Conservation (phyloP, 169 alveolate genomes). For the Sarcocystis neurona region DNA sequence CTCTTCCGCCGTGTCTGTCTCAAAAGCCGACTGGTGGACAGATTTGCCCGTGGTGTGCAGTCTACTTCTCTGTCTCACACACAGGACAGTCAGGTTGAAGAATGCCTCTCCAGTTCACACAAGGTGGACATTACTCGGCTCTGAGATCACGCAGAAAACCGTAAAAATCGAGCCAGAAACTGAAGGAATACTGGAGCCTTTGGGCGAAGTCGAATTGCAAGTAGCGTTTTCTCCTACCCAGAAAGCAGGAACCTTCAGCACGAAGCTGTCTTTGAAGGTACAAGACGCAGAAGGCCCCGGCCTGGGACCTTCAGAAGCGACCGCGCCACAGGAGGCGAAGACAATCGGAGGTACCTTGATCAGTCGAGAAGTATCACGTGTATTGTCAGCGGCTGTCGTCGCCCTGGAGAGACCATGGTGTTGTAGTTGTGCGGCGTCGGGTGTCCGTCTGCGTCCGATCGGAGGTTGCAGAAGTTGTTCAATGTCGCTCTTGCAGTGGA, state of each 20-base stretch:
- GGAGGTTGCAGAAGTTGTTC: neutral
- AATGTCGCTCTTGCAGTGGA: constrained; percentile 70
- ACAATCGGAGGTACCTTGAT: constrained; percentile 59
- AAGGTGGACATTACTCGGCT: constrained; percentile 84
- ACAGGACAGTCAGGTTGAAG: constrained; percentile 78
- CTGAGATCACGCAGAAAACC: constrained; percentile 78
- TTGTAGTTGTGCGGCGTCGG: no score
- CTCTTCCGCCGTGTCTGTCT: no score
- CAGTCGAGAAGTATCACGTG: neutral
- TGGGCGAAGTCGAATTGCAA: constrained; percentile 75
- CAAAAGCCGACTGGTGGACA: no score
- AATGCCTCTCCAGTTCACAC: constrained; percentile 82
- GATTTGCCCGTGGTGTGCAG: neutral
- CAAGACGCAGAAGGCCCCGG: constrained; percentile 86
- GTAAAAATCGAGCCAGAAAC: constrained; percentile 69
- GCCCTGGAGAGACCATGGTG: neutral
- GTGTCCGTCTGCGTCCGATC: no score
- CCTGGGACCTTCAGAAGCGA: no score
- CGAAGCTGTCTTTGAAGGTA: constrained; percentile 78
- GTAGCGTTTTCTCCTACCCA: constrained; percentile 76
- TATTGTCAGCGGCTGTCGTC: neutral
- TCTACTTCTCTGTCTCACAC: constrained; percentile 11
- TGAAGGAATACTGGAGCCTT: constrained; percentile 78
- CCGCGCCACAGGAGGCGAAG: constrained; percentile 83
- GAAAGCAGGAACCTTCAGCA: constrained; percentile 77